Base-by-base conservation (phyloP, 176 grass and related monocot species). In the Hyparrhenia diplandra region DNA sequence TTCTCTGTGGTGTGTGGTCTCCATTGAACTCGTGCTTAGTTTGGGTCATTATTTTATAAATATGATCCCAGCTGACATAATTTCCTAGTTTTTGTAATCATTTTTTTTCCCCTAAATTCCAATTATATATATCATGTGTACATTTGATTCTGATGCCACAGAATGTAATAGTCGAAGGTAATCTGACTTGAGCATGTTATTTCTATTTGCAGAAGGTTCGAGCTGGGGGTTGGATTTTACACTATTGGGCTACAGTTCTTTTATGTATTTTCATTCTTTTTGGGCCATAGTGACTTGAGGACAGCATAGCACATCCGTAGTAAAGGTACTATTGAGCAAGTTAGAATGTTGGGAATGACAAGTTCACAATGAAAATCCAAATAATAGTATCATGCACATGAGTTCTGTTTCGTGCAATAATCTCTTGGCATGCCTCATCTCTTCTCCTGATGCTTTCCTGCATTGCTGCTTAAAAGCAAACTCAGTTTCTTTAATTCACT, bases 141-240 rank as follows among this genome's bases (percentile, higher is more conserved):
- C 23, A n/a, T 72, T 77, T 51, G 66, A 18, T 39, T 82, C 4
- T 78, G 66, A 67, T 59, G 29, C 12, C 54, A 52, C 28, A 39
- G 2, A 30, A 34, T 64, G 51, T 58, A 58, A 58, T 25, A 24
- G 24, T 67, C 14, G 10, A 47, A 60, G 2, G 30, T 69, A 42
- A 69, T 54, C 83, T 89, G 41, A 91, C 71, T 51, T 64, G 67
- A 74, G 77, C 6, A 62, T 77, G n/a, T 82, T 63, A 60, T 71
- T 89, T 35, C 6, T 83, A 17, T 69, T 70, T 75, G 79, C 92
- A 94, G 92, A 88, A 89, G 27, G 59, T 87, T 74, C 68, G n/a
- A 75, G 84, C 80, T 42, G 84, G 78, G n/a, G 72, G 66, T 25
- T 84, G 89, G 83, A 89, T 80, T 54, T 46, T 82, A 23, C 45